These are phyloP conservation scores for Friedmanniomyces endolithicus DNA, from an alignment of 495 filamentous ascomycete genomes.

Conservation along the genomic window DNA sequence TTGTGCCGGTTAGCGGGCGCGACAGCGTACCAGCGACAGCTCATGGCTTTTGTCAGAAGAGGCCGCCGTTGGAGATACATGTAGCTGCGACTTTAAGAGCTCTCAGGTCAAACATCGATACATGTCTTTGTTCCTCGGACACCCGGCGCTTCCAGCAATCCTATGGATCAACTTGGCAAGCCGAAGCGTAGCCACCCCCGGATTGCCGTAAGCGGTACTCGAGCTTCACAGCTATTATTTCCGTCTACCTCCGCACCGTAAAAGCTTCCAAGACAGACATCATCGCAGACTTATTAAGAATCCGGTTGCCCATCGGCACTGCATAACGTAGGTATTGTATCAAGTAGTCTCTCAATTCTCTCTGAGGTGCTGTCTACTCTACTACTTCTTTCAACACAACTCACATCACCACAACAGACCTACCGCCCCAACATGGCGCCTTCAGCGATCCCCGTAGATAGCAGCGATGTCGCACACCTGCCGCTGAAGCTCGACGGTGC, in stretches of 20 bases:
- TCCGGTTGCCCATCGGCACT: not conserved
- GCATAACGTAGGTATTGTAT: not conserved
- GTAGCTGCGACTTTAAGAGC: no score
- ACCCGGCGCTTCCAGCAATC: not conserved
- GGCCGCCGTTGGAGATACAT: no score
- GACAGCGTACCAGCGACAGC: no score
- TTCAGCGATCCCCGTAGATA: not conserved
- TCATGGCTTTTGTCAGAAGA: no score
- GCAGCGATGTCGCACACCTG: not conserved
- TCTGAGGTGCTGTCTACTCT: not conserved
- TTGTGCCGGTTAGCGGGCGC: no score
- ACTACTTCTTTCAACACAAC: not conserved
- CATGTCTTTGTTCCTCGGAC: no score
- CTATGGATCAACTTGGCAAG: not conserved
- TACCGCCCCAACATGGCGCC: conserved; percentile 1
- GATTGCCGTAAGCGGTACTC: not conserved
- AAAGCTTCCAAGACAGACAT: not conserved
- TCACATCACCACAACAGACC: not conserved
- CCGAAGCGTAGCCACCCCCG: not conserved
- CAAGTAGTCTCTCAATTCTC: not conserved
- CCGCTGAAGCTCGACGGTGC: conserved; percentile 4
- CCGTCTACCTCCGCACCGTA: not conserved
- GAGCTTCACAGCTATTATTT: not conserved
- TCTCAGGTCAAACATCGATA: no score
- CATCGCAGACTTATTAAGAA: not conserved